Evolutionary conservation across 306 rosid genomes (phyloP).

Genomic region (Chamaecrista fasciculata): DNA sequence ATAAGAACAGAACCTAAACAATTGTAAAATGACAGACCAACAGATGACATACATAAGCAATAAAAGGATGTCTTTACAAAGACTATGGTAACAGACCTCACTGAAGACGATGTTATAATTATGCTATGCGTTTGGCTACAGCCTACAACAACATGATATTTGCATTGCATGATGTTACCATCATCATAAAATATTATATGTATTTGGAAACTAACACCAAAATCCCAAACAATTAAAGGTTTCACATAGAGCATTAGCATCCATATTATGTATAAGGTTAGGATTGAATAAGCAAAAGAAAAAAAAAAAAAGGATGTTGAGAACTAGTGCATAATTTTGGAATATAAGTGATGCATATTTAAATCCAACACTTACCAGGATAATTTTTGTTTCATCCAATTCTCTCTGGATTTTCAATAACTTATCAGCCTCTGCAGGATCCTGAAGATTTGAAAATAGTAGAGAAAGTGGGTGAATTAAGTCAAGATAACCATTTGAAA

Average conservation of each 20-base stretch:
- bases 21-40: not conserved
- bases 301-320: conserved; percentile 20
- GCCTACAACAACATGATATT: not conserved
- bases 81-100: not conserved
- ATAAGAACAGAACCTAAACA: conserved; percentile 8
- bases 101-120: conserved; percentile 1
- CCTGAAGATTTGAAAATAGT: conserved; percentile 40
- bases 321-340: not conserved
- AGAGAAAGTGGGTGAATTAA: not conserved
- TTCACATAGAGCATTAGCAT: conserved; percentile 1
- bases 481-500: conserved; percentile 11
- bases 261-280: not conserved
- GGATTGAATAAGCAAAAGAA: not conserved
- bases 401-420: conserved; percentile 78
- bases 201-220: not conserved
- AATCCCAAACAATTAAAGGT: conserved; percentile 1
- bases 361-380: conserved; percentile 65
- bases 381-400: conserved; percentile 85
- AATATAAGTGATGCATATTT: not conserved
- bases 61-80: not conserved
- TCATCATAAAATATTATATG: not conserved
- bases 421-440: conserved; percentile 85
- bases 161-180: not conserved
- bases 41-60: not conserved
- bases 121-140: not conserved